These are phyloP conservation scores for Murraya paniculata DNA, from an alignment of 345 rosid genomes.

Conservation along the genomic window DNA sequence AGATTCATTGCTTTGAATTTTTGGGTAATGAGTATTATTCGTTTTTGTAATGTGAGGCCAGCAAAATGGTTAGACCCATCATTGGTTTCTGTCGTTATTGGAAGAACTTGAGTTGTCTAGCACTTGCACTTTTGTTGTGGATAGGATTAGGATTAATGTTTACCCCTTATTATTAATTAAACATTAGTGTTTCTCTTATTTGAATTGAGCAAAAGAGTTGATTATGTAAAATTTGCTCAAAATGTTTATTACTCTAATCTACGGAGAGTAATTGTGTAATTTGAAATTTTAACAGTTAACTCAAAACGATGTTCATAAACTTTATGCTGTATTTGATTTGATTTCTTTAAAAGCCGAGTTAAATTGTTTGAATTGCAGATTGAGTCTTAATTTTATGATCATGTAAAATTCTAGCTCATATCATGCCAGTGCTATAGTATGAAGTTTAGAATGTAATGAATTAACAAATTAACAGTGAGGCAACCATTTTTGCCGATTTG, in stretches of 20 bases:
- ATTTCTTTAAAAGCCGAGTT: too few relatives aligned
- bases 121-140: not conserved
- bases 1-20: not conserved
- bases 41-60: constrained; percentile 20
- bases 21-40: not conserved
- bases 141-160: constrained; percentile 11
- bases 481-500: not conserved
- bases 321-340: not conserved
- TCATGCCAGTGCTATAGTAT: not conserved
- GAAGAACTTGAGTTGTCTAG: constrained; percentile 16
- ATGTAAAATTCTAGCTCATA: not conserved
- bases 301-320: not conserved
- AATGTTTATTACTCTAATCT: too few relatives aligned
- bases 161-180: not conserved
- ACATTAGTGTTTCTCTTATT: not conserved
- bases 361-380: not conserved
- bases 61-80: constrained; percentile 17
- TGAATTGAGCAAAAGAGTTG: too few relatives aligned
- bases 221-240: too few relatives aligned
- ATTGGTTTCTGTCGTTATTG: constrained; percentile 31
- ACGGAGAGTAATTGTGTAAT: too few relatives aligned
- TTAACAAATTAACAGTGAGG: not conserved
- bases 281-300: too few relatives aligned
- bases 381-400: not conserved
- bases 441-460: not conserved